These are phyloP conservation scores for Saraca asoca DNA, from an alignment of 331 rosid genomes.

Conservation along the genomic window DNA sequence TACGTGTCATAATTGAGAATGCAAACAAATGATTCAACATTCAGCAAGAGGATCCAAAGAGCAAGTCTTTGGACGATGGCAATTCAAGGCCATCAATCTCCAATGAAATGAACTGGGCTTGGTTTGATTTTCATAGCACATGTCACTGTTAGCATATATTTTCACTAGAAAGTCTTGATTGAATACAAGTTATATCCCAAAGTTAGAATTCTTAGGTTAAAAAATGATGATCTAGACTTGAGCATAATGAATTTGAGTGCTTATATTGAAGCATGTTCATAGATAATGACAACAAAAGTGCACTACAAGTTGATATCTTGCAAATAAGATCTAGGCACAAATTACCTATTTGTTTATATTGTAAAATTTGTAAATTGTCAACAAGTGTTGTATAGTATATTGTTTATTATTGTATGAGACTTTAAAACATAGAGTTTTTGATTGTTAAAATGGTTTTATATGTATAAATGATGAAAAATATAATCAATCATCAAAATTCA, in stretches of 20 bases:
- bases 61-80: not conserved
- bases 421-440: not conserved
- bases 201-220: not conserved
- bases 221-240: not conserved
- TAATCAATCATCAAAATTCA: not conserved
- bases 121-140: not conserved
- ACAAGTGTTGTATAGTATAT: not conserved
- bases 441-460: not conserved
- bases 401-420: not conserved
- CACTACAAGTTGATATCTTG: not conserved
- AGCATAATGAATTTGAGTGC: not conserved
- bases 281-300: not conserved
- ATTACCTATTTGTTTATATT: not conserved
- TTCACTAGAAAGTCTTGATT: not conserved
- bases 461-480: not conserved
- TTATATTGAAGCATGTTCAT: not conserved
- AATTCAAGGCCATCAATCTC: not conserved
- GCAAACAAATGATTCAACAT: not conserved
- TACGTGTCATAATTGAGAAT: not conserved
- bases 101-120: not conserved
- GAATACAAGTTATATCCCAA: too few species aligned
- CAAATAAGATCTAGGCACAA: not conserved
- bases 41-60: not conserved
- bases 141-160: constrained; percentile 6
- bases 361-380: not conserved